Evolutionary conservation across 306 rosid genomes (phyloP).

Genomic region (Casuarina equisetifolia): DNA sequence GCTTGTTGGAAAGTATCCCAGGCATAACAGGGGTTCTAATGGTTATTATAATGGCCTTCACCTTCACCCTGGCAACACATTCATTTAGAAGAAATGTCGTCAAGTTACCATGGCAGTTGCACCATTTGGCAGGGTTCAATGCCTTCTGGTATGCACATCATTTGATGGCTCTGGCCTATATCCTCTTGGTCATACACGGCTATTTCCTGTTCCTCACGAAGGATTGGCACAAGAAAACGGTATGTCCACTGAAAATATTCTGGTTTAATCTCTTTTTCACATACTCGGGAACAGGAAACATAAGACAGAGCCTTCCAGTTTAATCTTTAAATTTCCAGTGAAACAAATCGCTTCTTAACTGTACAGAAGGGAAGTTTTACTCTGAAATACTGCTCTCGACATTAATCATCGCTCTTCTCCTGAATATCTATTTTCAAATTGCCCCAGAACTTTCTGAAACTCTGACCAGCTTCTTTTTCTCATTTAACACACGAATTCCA

Average conservation of each 20-base stretch:
- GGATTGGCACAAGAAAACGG: conserved; percentile 68
- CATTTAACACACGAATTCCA: not conserved
- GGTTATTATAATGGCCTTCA: conserved; percentile 62
- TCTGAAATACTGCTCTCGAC: not conserved
- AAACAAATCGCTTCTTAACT: too few species aligned
- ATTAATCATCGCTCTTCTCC: not conserved
- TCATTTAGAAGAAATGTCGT: conserved; percentile 57
- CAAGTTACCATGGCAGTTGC: conserved; percentile 55
- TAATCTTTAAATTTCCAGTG: too few species aligned
- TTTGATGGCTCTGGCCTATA: conserved; percentile 63
- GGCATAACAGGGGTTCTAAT: conserved; percentile 70
- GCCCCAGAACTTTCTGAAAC: not conserved
- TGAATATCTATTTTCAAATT: not conserved
- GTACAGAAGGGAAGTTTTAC: not conserved
- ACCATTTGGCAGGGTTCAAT: conserved; percentile 76
- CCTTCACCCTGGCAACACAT: conserved; percentile 76
- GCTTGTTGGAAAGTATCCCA: conserved; percentile 39
- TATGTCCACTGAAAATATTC: conserved; percentile 18
- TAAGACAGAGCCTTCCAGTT: too few species aligned
- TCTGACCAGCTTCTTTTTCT: conserved; percentile 7
- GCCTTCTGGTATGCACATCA: conserved; percentile 97
- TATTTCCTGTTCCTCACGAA: conserved; percentile 54
- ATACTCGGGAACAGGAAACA: too few species aligned
- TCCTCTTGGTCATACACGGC: conserved; percentile 71
- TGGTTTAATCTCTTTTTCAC: not conserved